A percentile compares a stretch with the other conserved stretches of the same genome.
Conservation (phyloP, 2,329 filamentous ascomycete species). For the Colletotrichum chrysophilum region DNA sequence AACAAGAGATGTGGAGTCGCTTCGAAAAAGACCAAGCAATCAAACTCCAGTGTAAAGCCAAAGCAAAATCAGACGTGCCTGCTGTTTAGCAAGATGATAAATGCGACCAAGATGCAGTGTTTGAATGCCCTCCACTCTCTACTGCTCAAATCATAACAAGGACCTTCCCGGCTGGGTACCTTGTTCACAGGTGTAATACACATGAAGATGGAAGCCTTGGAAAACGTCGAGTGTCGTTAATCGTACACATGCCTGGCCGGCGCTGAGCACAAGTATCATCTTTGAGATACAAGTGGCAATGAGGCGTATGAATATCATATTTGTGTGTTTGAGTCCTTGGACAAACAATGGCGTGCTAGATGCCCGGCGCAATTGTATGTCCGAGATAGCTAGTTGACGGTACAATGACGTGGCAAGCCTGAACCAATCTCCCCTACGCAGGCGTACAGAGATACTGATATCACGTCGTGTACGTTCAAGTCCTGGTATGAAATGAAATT, state of each 20-base stretch:
- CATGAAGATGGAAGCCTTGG: not conserved
- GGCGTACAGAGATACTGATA: not conserved
- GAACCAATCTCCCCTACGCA: not conserved
- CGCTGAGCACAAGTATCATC: not conserved
- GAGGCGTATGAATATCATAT: too few species aligned
- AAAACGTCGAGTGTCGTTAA: not conserved
- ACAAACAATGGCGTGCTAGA: not conserved
- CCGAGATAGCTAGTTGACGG: not conserved
- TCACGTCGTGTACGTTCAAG: not conserved
- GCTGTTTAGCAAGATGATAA: not conserved
- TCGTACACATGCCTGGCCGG: not conserved
- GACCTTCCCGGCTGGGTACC: not conserved
- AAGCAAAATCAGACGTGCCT: not conserved
- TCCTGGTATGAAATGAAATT: not conserved
- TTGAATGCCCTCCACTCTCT: not conserved
- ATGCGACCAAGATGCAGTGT: not conserved
- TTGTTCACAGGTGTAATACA: not conserved
- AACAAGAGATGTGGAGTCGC: slow-evolving; percentile 28
- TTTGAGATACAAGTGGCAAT: too few species aligned
- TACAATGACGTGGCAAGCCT: not conserved
- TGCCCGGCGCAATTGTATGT: not conserved
- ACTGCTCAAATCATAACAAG: not conserved
- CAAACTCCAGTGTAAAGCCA: slow-evolving; percentile 16
- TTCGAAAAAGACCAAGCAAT: slow-evolving; percentile 21
- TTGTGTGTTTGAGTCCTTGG: too few species aligned